Evolutionary conservation across 2,329 filamentous ascomycete genomes (phyloP).

Genomic region (Lecanoromycetidae sp.): DNA sequence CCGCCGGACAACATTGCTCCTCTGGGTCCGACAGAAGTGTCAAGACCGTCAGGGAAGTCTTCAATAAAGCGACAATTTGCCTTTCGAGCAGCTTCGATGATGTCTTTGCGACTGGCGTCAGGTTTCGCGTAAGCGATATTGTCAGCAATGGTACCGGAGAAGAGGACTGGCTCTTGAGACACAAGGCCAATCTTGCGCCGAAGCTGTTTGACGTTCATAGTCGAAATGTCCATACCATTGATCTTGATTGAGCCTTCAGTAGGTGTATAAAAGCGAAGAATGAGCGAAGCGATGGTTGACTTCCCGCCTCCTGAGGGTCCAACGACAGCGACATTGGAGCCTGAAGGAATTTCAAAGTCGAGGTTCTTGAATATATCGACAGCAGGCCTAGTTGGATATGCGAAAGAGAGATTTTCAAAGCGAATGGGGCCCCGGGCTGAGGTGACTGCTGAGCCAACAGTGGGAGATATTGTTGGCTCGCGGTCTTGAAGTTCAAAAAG

Average conservation of each 20-base stretch:
- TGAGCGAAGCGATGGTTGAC: conserved; percentile 82
- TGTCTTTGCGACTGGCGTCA: conserved; percentile 62
- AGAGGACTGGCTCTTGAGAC: conserved; percentile 87
- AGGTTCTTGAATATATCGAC: conserved; percentile 83
- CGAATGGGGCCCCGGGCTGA: conserved; percentile 81
- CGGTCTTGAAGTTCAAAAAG: conserved; percentile 94
- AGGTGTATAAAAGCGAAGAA: conserved; percentile 84
- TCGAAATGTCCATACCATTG: conserved; percentile 67
- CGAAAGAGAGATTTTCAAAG: conserved; percentile 76
- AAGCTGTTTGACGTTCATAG: conserved; percentile 87
- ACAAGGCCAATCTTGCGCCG: conserved; percentile 90
- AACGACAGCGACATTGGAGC: conserved; percentile 90
- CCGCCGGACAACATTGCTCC: conserved; percentile 91
- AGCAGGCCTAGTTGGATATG: conserved; percentile 85
- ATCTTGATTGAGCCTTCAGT: conserved; percentile 67
- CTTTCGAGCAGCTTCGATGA: conserved; percentile 73
- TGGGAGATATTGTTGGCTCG: conserved; percentile 73
- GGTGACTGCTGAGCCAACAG: conserved; percentile 62
- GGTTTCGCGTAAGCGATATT: conserved; percentile 92
- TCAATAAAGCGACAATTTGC: conserved; percentile 93
- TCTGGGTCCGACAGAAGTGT: conserved; percentile 83
- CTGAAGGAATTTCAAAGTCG: conserved; percentile 81
- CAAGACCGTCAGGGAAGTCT: conserved; percentile 89
- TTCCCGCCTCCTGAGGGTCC: conserved; percentile 94
- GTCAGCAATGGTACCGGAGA: conserved; percentile 61